A percentile compares a stretch with the other conserved stretches of the same genome.
Evolutionary conservation across 306 rosid genomes (phyloP).

Genomic region (Alnus glutinosa): DNA sequence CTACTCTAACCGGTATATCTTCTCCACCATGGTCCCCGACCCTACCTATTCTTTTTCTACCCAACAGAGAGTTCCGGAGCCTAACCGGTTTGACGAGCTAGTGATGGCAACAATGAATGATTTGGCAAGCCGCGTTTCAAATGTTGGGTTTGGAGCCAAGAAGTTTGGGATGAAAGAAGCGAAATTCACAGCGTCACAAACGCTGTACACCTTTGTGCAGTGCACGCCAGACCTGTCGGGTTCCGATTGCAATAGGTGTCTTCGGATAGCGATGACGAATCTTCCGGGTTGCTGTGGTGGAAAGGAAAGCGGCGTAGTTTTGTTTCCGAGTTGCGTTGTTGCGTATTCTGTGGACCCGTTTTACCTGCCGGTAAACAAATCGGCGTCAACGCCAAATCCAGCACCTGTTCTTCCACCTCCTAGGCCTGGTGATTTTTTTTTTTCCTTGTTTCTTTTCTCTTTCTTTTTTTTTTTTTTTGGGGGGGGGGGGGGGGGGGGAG

Average conservation of each 20-base stretch:
- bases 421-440: too few species aligned
- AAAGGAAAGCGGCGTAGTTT: constrained; percentile 10
- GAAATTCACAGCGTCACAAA: constrained; percentile 9
- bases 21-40: too few species aligned
- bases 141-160: constrained; percentile 5
- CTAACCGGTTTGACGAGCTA: too few species aligned
- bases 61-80: too few species aligned
- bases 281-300: constrained; percentile 19
- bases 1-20: too few species aligned
- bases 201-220: constrained; percentile 33
- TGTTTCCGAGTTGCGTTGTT: constrained; percentile 21
- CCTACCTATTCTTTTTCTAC: too few species aligned
- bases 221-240: constrained; percentile 36
- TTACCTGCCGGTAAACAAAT: not conserved
- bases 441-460: too few species aligned
- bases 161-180: constrained; percentile 33
- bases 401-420: too few species aligned
- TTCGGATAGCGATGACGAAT: not conserved
- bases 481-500: too few species aligned
- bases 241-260: constrained; percentile 16
- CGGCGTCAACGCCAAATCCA: not conserved
- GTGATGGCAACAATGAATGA: too few species aligned
- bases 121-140: not conserved
- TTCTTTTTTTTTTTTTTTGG: too few species aligned
- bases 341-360: constrained; percentile 4